Conservation (phyloP, 331 rosid species). For the Telfairia occidentalis region DNA sequence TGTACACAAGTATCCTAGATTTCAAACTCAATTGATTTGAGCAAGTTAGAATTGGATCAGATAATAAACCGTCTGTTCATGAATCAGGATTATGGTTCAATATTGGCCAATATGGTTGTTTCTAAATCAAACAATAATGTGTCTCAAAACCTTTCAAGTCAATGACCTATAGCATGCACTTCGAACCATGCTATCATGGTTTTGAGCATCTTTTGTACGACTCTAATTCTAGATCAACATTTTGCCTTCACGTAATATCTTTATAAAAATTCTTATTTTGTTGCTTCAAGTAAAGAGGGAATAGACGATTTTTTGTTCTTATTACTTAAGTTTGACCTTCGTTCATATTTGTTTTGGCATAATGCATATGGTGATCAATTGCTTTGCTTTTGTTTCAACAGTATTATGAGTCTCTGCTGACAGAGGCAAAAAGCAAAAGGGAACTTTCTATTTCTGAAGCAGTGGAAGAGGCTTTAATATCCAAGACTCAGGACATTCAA, state of each 20-base stretch:
- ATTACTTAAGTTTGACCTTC: neutral
- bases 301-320: neutral
- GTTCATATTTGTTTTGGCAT: neutral
- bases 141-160: neutral
- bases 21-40: neutral
- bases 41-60: neutral
- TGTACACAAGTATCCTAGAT: neutral
- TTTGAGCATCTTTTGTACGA: neutral
- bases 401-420: slow-evolving; percentile 62
- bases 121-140: neutral
- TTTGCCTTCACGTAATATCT: neutral
- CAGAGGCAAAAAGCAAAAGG: slow-evolving; percentile 57
- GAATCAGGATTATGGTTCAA: neutral
- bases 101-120: neutral
- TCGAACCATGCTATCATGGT: neutral
- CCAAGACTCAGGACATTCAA: slow-evolving; percentile 60
- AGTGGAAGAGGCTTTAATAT: slow-evolving; percentile 57
- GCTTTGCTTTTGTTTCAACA: slow-evolving; percentile 21
- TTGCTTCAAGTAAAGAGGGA: neutral
- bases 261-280: neutral
- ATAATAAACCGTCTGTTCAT: neutral
- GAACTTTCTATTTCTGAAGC: slow-evolving; percentile 55
- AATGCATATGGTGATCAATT: neutral
- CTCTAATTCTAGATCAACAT: neutral
- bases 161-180: neutral